These are phyloP conservation scores for Crucihimalaya himalaica DNA, from an alignment of 345 rosid genomes.

Conservation along the genomic window DNA sequence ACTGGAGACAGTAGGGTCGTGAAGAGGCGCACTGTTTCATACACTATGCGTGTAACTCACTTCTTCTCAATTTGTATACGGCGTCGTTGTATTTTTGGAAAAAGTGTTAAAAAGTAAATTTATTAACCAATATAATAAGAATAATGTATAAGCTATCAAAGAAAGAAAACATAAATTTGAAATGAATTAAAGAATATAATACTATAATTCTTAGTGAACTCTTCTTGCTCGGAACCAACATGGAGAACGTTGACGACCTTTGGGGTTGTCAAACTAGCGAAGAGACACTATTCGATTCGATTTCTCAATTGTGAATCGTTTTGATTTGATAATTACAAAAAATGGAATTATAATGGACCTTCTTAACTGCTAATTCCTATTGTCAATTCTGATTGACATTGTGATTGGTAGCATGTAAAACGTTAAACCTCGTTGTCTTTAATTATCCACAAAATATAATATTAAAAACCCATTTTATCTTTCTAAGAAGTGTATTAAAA, in stretches of 20 bases:
- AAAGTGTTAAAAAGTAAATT: no score
- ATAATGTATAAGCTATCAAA: no score
- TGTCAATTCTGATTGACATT: not conserved
- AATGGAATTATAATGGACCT: not conserved
- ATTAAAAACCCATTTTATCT: not conserved
- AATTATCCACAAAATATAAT: not conserved
- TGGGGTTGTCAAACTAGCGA: no score
- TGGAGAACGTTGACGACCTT: no score
- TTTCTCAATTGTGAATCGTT: no score
- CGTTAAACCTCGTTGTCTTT: not conserved
- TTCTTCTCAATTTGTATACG: not conserved
- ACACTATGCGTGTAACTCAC: conserved; percentile 26
- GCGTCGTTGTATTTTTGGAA: not conserved
- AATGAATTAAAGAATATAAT: no score
- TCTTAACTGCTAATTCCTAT: not conserved
- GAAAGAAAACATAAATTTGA: no score
- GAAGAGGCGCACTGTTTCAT: conserved; percentile 19
- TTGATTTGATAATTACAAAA: no score
- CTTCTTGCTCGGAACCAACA: no score
- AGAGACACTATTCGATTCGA: no score
- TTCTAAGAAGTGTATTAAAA: not conserved
- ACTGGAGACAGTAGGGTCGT: conserved; percentile 36
- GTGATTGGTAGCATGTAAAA: not conserved
- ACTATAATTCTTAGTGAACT: no score
- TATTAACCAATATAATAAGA: no score